These are phyloP conservation scores for Beauveria bassiana DNA, from an alignment of 2,329 filamentous ascomycete genomes.

Conservation along the genomic window DNA sequence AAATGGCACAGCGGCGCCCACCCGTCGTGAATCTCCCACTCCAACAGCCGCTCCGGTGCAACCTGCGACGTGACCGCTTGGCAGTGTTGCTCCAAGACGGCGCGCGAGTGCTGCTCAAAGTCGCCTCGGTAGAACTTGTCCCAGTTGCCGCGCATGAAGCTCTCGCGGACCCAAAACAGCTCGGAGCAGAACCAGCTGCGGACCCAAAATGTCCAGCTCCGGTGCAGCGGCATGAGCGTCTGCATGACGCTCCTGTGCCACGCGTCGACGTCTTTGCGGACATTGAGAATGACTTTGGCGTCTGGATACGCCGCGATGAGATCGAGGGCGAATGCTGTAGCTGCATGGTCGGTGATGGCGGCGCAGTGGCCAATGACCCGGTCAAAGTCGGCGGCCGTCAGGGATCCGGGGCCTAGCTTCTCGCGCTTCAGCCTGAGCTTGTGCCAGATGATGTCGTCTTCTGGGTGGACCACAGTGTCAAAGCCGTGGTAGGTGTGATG, in stretches of 20 bases:
- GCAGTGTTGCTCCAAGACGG: not conserved
- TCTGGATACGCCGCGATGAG: constrained; percentile 21
- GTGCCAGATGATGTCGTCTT: constrained; percentile 1
- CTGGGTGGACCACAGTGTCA: constrained; percentile 1
- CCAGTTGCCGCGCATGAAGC: not conserved
- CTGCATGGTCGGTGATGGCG: constrained; percentile 8
- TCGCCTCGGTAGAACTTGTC: not conserved
- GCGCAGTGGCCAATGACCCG: constrained; percentile 9
- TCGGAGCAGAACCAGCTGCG: constrained; percentile 22
- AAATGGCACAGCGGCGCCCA: constrained; percentile 35
- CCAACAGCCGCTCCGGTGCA: constrained; percentile 25
- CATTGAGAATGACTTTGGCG: constrained; percentile 37
- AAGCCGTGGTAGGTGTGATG: constrained; percentile 7
- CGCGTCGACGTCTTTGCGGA: constrained; percentile 27
- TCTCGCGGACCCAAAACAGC: constrained; percentile 21
- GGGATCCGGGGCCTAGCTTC: not conserved
- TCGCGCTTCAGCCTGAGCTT: not conserved
- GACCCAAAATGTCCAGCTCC: constrained; percentile 10
- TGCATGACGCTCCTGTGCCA: constrained; percentile 28
- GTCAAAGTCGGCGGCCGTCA: constrained; percentile 9
- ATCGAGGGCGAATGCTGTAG: constrained; percentile 11
- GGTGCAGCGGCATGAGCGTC: constrained; percentile 14
- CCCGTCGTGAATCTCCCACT: constrained; percentile 30
- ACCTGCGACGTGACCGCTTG: not conserved
- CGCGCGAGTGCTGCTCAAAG: not conserved